phyloP scores from a whole-genome alignment of 495 filamentous ascomycete genomes.

The Hypoxylon cercidicola region DNA sequence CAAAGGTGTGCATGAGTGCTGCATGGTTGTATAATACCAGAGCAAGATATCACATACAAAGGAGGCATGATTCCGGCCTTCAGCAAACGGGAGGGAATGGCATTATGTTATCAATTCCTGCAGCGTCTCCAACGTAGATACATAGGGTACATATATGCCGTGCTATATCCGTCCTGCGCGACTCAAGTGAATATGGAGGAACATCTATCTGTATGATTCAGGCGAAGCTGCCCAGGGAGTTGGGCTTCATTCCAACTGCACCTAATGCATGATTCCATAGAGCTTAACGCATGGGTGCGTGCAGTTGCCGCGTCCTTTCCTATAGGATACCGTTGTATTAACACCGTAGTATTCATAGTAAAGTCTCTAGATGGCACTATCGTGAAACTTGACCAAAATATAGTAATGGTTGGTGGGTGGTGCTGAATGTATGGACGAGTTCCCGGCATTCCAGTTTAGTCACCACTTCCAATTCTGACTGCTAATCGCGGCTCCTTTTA shows the following conservation, averaged over 20 bases:
- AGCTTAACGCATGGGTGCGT: slow-evolving; percentile 35
- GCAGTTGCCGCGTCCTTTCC: slow-evolving; percentile 33
- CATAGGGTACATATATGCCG: slow-evolving; percentile 11
- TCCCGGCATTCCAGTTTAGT: slow-evolving; percentile 13
- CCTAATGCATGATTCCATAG: slow-evolving; percentile 43
- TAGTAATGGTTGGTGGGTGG: slow-evolving; percentile 13
- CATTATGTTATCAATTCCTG: slow-evolving; percentile 5
- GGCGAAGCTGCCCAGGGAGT: slow-evolving; percentile 42
- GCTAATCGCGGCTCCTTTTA: slow-evolving; percentile 5
- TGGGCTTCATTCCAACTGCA: slow-evolving; percentile 43
- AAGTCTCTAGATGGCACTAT: slow-evolving; percentile 12
- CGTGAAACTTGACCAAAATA: slow-evolving; percentile 22
- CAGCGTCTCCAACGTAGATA: slow-evolving; percentile 13
- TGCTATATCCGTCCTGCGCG: slow-evolving; percentile 31
- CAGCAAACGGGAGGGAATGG: slow-evolving; percentile 6
- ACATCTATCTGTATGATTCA: slow-evolving; percentile 34
- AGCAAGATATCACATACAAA: not conserved
- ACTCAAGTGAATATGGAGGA: slow-evolving; percentile 30
- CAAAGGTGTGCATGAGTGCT: slow-evolving; percentile 11
- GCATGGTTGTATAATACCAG: not conserved
- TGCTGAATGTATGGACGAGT: slow-evolving; percentile 20
- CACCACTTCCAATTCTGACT: not conserved
- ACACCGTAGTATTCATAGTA: slow-evolving; percentile 14
- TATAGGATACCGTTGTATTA: slow-evolving; percentile 32
- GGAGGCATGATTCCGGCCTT: not conserved